Evolutionary conservation across 2,329 filamentous ascomycete species (phyloP).

Genomic region (Teratosphaeria destructans): DNA sequence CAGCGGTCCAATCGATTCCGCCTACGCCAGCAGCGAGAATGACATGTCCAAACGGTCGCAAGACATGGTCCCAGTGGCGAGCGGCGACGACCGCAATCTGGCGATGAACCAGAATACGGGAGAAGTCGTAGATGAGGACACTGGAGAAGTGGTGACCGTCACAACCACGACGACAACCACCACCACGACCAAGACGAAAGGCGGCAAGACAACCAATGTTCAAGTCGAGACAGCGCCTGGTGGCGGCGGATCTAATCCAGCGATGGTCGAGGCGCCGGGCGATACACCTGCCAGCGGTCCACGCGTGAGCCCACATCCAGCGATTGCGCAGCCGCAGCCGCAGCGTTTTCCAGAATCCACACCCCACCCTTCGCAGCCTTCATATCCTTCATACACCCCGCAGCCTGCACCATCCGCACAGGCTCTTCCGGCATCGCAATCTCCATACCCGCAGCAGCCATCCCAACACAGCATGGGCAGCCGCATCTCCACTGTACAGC

Average conservation of each 20-base stretch:
- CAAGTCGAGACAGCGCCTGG: not conserved
- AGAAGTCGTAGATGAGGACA: constrained; percentile 20
- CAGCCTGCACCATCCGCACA: not conserved
- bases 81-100: constrained; percentile 16
- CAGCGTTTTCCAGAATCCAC: not conserved
- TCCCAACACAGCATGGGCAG: not conserved
- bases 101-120: constrained; percentile 19
- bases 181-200: constrained; percentile 1
- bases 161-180: constrained; percentile 4
- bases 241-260: not conserved
- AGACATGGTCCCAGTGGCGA: constrained; percentile 17
- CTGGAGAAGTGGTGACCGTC: constrained; percentile 17
- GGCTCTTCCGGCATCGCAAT: not conserved
- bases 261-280: not conserved
- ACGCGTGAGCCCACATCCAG: not conserved
- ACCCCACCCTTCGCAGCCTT: not conserved
- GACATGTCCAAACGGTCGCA: constrained; percentile 4
- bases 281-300: not conserved
- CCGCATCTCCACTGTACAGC: not conserved
- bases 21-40: constrained; percentile 2
- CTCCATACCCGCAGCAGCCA: not conserved
- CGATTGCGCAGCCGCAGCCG: not conserved
- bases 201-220: not conserved
- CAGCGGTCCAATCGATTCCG: not conserved
- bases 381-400: not conserved